These are phyloP conservation scores for Blastomyces emzantsi DNA, from an alignment of 2,329 filamentous ascomycete genomes.

Conservation along the genomic window DNA sequence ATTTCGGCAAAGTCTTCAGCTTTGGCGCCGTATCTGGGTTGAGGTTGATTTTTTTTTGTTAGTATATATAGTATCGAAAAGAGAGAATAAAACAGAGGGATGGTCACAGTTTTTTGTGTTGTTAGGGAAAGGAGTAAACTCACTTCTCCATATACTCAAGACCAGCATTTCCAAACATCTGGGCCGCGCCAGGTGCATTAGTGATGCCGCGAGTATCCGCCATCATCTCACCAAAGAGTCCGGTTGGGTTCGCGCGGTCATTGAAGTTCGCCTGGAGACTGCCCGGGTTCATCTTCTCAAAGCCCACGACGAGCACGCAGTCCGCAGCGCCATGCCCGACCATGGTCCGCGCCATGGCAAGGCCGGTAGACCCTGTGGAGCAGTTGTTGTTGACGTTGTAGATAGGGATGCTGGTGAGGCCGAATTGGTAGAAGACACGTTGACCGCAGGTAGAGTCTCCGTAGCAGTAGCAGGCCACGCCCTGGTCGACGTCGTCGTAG, in stretches of 20 bases:
- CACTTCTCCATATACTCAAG: constrained; percentile 91
- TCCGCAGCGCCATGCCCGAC: constrained; percentile 73
- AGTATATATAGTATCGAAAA: constrained; percentile 6
- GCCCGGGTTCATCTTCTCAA: constrained; percentile 98
- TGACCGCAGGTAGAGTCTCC: constrained; percentile 92
- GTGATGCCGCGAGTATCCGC: constrained; percentile 68
- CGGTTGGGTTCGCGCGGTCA: constrained; percentile 72
- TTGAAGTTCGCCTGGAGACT: constrained; percentile 75
- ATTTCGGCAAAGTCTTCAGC: constrained; percentile 89
- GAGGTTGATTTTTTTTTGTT: constrained; percentile 5
- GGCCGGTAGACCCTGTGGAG: constrained; percentile 84
- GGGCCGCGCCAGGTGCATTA: constrained; percentile 75
- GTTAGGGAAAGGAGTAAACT: constrained; percentile 20
- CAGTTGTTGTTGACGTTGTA: constrained; percentile 99
- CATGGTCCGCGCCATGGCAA: constrained; percentile 73
- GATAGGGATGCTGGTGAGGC: constrained; percentile 92
- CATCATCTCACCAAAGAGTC: constrained; percentile 69
- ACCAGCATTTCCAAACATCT: constrained; percentile 93
- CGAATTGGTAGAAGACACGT: constrained; percentile 97
- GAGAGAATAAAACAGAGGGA: neutral
- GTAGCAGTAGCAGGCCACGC: constrained; percentile 96
- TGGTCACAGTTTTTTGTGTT: neutral
- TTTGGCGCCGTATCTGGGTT: constrained; percentile 64
- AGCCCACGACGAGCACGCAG: constrained; percentile 84
- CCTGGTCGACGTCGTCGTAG: constrained; percentile 94